Conservation (phyloP, 352 stramenopile species). For the Paralagenidium karlingii region DNA sequence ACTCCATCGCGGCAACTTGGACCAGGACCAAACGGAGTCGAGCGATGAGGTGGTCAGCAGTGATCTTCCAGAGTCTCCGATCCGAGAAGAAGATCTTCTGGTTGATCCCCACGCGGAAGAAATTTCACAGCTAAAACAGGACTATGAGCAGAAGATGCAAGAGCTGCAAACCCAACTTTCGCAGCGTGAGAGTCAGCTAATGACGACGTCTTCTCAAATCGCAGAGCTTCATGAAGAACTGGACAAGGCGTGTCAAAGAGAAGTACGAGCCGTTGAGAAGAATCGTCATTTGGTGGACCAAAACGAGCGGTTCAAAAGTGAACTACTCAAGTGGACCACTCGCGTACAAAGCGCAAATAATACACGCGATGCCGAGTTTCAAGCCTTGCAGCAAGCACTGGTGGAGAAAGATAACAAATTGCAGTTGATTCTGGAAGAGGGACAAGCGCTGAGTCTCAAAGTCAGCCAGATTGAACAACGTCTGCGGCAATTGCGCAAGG, state of each 20-base stretch:
- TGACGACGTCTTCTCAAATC: conserved; percentile 48
- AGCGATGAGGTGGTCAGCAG: too few relatives aligned
- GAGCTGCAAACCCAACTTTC: conserved; percentile 28
- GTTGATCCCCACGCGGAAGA: too few relatives aligned
- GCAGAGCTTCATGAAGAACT: conserved; percentile 64
- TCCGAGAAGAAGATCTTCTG: too few relatives aligned
- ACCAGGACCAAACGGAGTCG: too few relatives aligned
- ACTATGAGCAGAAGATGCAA: too few relatives aligned
- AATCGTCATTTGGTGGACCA: conserved; percentile 49
- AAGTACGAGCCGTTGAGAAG: conserved; percentile 45
- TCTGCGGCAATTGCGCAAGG: conserved; percentile 48
- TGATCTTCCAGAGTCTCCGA: too few relatives aligned
- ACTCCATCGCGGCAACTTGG: too few relatives aligned
- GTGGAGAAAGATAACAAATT: conserved; percentile 65
- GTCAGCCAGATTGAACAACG: conserved; percentile 60
- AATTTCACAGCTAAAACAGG: too few relatives aligned
- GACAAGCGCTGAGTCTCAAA: conserved; percentile 63
- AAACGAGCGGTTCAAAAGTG: conserved; percentile 34
- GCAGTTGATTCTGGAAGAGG: conserved; percentile 53
- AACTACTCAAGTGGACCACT: conserved; percentile 32
- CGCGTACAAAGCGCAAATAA: conserved; percentile 12
- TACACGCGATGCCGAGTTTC: conserved; percentile 22
- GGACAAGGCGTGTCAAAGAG: conserved; percentile 52
- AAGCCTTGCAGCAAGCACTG: conserved; percentile 45
- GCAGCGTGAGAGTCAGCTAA: conserved; percentile 46